These are phyloP conservation scores for Hemisphaericaspora xylanilytica DNA, from an alignment of 1,139 yeast species.

Conservation along the genomic window DNA sequence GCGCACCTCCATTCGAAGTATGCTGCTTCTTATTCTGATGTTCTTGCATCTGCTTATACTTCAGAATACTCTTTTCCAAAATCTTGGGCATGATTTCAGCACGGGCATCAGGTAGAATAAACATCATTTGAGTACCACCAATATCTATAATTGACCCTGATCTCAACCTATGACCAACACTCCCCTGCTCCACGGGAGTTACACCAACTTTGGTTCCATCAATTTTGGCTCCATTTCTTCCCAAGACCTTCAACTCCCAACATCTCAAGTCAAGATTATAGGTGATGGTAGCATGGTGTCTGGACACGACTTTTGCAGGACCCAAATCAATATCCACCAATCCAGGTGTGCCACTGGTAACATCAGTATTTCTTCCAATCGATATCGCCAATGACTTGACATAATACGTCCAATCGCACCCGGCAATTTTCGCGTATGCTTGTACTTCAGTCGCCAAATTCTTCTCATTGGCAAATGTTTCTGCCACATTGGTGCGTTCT, in stretches of 20 bases:
- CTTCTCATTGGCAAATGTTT: slow-evolving; percentile 59
- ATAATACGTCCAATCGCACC: slow-evolving; percentile 90
- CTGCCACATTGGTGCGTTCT: slow-evolving; percentile 50
- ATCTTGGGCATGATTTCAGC: slow-evolving; percentile 60
- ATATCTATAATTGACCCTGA: slow-evolving; percentile 90
- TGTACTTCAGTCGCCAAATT: slow-evolving; percentile 83
- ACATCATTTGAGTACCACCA: slow-evolving; percentile 99
- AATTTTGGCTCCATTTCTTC: slow-evolving; percentile 91
- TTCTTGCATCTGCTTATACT: slow-evolving; percentile 24
- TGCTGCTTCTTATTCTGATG: slow-evolving; percentile 4
- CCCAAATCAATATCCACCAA: slow-evolving; percentile 85
- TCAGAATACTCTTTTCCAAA: slow-evolving; percentile 36
- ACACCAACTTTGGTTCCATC: slow-evolving; percentile 64
- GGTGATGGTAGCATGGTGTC: slow-evolving; percentile 82
- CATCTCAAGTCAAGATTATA: slow-evolving; percentile 71
- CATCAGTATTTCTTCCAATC: slow-evolving; percentile 85
- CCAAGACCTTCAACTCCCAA: slow-evolving; percentile 83
- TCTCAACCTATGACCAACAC: slow-evolving; percentile 52
- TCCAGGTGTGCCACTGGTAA: slow-evolving; percentile 12
- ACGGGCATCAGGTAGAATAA: slow-evolving; percentile 88
- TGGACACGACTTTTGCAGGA: slow-evolving; percentile 92
- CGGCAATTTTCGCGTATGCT: slow-evolving; percentile 95
- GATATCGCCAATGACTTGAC: slow-evolving; percentile 76
- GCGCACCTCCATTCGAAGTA: neutral
- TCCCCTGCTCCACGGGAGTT: slow-evolving; percentile 39